Evolutionary conservation across 371 early-diverging fungal genomes (phyloP).

Genomic region (Cokeromyces recurvatus): DNA sequence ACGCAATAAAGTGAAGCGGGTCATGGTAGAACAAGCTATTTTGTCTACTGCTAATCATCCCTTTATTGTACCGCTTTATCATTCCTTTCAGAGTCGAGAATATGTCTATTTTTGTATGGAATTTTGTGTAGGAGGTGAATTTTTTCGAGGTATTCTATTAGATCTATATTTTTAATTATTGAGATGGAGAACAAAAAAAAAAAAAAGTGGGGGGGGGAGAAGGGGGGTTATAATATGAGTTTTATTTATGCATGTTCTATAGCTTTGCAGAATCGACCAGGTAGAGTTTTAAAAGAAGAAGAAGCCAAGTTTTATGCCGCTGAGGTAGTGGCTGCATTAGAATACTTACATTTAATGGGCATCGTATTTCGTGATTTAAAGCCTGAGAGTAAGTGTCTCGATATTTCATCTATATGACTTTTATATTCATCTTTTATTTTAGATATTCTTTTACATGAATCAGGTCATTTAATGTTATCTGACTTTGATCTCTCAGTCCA

Average conservation of each 20-base stretch:
- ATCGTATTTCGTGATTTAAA: slow-evolving; percentile 90
- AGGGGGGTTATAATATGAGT: too few species aligned
- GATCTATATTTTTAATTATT: too few species aligned
- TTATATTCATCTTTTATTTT: slow-evolving; percentile 77
- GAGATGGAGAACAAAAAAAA: too few species aligned
- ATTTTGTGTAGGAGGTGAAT: slow-evolving; percentile 99
- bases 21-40: slow-evolving; percentile 72
- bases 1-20: slow-evolving; percentile 67
- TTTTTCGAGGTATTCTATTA: slow-evolving; percentile 90
- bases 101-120: slow-evolving; percentile 93
- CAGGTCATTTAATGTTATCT: slow-evolving; percentile 83
- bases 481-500: slow-evolving; percentile 95
- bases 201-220: too few species aligned
- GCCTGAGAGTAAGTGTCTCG: slow-evolving; percentile 82
- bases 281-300: slow-evolving; percentile 80
- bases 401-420: too few species aligned
- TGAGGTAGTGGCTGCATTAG: slow-evolving; percentile 83
- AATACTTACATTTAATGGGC: slow-evolving; percentile 81
- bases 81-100: slow-evolving; percentile 87
- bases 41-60: slow-evolving; percentile 82
- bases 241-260: too few species aligned
- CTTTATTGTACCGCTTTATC: slow-evolving; percentile 94
- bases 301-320: slow-evolving; percentile 83
- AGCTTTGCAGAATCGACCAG: slow-evolving; percentile 50
- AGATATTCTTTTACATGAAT: slow-evolving; percentile 78